Base-by-base conservation (phyloP, 305 asterid genomes). In the Fraxinus paxiana region DNA sequence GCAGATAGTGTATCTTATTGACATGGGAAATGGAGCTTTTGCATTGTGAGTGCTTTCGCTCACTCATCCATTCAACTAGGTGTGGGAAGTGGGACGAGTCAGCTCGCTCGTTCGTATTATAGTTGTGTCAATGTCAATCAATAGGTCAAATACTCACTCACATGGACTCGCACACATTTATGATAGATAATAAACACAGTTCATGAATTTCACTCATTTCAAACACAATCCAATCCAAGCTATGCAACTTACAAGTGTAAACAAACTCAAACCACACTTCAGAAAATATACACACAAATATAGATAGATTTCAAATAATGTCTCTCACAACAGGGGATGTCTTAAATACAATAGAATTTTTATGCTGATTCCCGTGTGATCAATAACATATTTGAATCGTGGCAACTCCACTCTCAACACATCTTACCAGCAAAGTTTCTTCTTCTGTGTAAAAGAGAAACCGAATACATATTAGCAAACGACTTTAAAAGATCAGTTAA, bases 381-480 rank as follows among this genome's bases (percentile, higher is more conserved):
- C 37, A 28, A 67, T 30, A 65, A 65, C 15, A 63, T 24, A 63
- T 26, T 28, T 63, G 34, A 24, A 63, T 13, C 13, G 24, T 15
- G 75, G 22, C 43, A 30, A 6, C 86, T 79, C 82, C 76, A 54
- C 73, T 17, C 56, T 31, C 12, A 65, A 80, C 82, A 34, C 80
- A 46, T 81, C 85, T 90, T 81, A 92, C 91, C 94, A 91, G 94
- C 98, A 95, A 73, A 80, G 91, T 89, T 87, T 92, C 92, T 92
- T 93, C 87, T 93, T 93, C 98, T 95, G 97, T 85, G 22, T 15
- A 15, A 89, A 31, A 80, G 74, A 83, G 59, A 71, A 82, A 54
- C 56, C 74, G 67, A 75, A 69, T 12, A 59, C 73, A n/a, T 4
- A n/a, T 81, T 26, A 88, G 83, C 74, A 54, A 24, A 6, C 48